Base-by-base conservation (phyloP, 108 stramenopile species). In the Cyclostephanos tholiformis region DNA sequence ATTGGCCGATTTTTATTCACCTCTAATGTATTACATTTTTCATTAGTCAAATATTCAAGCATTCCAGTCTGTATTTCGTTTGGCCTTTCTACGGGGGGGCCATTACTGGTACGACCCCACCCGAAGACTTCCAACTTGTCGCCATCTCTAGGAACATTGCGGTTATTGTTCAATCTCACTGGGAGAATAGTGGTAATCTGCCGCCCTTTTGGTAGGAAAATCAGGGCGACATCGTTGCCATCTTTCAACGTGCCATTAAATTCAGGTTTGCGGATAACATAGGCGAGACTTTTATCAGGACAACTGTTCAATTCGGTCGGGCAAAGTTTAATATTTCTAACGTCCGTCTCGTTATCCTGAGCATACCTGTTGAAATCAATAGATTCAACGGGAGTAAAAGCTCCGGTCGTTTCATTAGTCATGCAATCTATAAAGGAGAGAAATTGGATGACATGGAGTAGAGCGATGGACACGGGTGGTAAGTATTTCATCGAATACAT, bases 51-150 rank as follows among this genome's bases (percentile, higher is more conserved):
- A 26, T 12, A 12, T 29, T 29, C 11, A 9, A 57, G 3, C 27
- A 4, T 57, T 29, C 5, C 26, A 25, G 56, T 57, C 26, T 29
- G 26, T 57, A 29, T 26, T 9, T 14, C 27, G 11, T 25, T 57
- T 57, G 56, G 56, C 0, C 0, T 2, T 0, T 2, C 27, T 29
- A 13, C 5, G 56, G 26, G 27, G 13, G 13, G 20, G 4, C 5
- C 26, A 29, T 14, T 14, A 25, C 23, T 26, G 2, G 23, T 22
- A 0, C 26, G 26, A 7, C 56, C 56, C 56, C 56, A 57, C 5
- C 56, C 56, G 16, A 57, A 29, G 27, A 57, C 27, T 25, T 57
- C 56, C 25, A 57, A 57, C 27, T 57, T 14, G 6, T 57, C 16
- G 7, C 56, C 56, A 57, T 4, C 25, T 29, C 0, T 26, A 26